Conservation (phyloP, 2,329 filamentous ascomycete genomes). For the Apiospora pterosperma region DNA sequence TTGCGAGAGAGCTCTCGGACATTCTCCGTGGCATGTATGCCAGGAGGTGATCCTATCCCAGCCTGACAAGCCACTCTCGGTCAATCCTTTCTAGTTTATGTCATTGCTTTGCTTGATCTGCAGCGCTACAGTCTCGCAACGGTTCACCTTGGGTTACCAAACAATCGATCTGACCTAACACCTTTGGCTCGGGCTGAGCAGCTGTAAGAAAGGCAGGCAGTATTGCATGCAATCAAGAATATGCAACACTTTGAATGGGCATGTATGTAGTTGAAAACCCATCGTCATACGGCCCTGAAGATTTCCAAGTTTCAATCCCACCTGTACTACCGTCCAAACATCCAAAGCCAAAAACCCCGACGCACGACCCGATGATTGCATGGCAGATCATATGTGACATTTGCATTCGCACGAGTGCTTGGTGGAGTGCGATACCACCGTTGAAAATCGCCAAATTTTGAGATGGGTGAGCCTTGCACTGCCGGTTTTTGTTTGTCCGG, state of each 20-base stretch:
- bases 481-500: not conserved
- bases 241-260: not conserved
- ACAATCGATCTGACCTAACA: too few species aligned
- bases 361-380: not conserved
- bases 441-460: not conserved
- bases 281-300: not conserved
- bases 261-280: not conserved
- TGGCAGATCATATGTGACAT: too few species aligned
- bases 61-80: not conserved
- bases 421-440: not conserved
- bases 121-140: not conserved
- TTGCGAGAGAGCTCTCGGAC: not conserved
- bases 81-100: not conserved
- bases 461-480: not conserved
- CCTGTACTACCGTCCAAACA: not conserved
- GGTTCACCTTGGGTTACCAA: not conserved
- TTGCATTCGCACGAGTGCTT: not conserved
- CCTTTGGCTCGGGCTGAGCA: too few species aligned
- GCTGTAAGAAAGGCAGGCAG: too few species aligned
- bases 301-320: not conserved
- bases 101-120: not conserved
- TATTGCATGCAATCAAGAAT: not conserved
- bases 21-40: not conserved
- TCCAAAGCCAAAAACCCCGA: not conserved
- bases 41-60: not conserved